Base-by-base conservation (phyloP, 192 early-diverging fungal genomes). In the Linnemannia elongata region DNA sequence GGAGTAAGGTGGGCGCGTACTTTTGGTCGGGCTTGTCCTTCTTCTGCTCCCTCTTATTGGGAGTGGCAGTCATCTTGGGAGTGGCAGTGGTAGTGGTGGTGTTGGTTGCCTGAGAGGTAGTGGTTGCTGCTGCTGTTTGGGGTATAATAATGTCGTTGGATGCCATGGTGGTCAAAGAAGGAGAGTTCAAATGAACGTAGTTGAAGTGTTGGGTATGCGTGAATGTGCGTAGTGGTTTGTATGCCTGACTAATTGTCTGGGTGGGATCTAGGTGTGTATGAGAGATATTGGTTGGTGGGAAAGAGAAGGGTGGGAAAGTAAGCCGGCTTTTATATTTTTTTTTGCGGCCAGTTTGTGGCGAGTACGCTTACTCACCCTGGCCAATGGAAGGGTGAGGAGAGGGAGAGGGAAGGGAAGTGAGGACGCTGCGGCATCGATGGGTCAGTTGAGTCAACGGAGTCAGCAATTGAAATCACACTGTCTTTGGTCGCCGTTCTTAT, bases 1-100 rank as follows among this genome's bases (percentile, higher is more conserved):
- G 85, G 74, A 91, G 88, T 2, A 96, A 82, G 5, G 95, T 96
- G 8, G 93, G 70, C 24, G 82, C 80, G 68, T 92, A 94, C 52
- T 88, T 81, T 76, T 89, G 89, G 45, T 88, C 74, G 49, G 78
- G 72, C 72, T 60, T 71, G 4, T 74, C 70, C 78, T 77, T 77
- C 41, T 41, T 68, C 20, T 66, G 60, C 18, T 22, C 35, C 60
- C 47, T 77, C 15, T 33, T 74, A 12, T 47, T 47, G 41, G 41
- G 2, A 17, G n/a, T 24, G 45, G 6, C 52, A 24, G n/a, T 15
- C 1, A 15, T 10, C 45, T 13, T 74, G 30, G 27, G 24, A 33
- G 33, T 12, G 30, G 55, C 24, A 22, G 38, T 71, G 6, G 38
- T 18, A 1, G 20, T 6, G 18, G 6, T 38, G 22, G 69, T 42